phyloP scores from a whole-genome alignment of 1,284 basidiomycete genomes.

The Papiliotrema terrestris region DNA sequence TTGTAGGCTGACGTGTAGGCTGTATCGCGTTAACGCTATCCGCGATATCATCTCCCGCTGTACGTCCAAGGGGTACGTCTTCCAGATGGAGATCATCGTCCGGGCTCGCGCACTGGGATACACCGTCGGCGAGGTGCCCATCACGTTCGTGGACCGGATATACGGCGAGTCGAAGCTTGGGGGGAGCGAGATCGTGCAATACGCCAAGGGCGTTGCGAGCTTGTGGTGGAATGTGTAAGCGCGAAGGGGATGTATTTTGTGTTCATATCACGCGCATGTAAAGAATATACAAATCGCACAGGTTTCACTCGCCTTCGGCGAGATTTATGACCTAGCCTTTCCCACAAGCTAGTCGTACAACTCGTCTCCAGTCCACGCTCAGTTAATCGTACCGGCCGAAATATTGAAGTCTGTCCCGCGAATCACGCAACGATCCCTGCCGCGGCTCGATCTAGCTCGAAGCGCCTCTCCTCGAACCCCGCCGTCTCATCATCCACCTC shows the following conservation, averaged over 20 bases:
- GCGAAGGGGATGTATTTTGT: neutral
- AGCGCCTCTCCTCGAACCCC: neutral
- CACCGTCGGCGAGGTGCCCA: slow-evolving; percentile 81
- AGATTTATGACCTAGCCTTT: too few relatives aligned
- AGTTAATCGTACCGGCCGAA: too few relatives aligned
- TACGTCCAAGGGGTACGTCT: slow-evolving; percentile 84
- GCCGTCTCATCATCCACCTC: slow-evolving; percentile 5
- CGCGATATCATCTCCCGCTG: slow-evolving; percentile 76
- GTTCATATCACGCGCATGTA: neutral
- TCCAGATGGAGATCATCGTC: slow-evolving; percentile 98
- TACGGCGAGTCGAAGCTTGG: slow-evolving; percentile 89
- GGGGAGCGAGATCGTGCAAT: slow-evolving; percentile 82
- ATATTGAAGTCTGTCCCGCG: too few relatives aligned
- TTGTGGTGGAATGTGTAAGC: slow-evolving; percentile 63
- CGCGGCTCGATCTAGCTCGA: neutral
- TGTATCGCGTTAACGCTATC: slow-evolving; percentile 74
- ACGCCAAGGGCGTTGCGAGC: slow-evolving; percentile 77
- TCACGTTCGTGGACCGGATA: slow-evolving; percentile 88
- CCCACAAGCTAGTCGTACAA: too few relatives aligned
- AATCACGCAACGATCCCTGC: neutral
- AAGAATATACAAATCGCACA: neutral
- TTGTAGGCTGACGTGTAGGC: slow-evolving; percentile 48
- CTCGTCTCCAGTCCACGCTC: too few relatives aligned
- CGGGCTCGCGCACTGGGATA: slow-evolving; percentile 77
- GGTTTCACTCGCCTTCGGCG: too few relatives aligned